These are phyloP conservation scores for Carex kokanica DNA, from an alignment of 176 grass and related monocot species.

Conservation along the genomic window DNA sequence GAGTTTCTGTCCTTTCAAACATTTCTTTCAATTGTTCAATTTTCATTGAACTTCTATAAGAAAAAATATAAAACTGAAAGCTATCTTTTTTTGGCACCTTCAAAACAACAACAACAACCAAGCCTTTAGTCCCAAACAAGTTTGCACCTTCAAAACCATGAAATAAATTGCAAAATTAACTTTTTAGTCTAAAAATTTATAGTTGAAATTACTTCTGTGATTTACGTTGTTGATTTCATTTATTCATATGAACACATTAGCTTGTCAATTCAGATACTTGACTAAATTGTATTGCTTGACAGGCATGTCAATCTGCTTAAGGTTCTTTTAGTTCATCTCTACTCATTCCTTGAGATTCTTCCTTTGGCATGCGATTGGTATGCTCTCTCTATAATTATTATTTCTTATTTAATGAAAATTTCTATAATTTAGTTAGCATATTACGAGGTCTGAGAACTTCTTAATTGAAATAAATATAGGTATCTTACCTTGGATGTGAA, in stretches of 20 bases:
- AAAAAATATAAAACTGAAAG: background rate
- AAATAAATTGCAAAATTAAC: background rate
- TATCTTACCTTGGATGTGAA: conserved; percentile 83
- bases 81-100: background rate
- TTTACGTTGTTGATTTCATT: background rate
- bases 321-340: conserved; percentile 77
- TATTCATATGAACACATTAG: background rate
- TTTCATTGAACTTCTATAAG: background rate
- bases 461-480: conserved; percentile 43
- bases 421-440: background rate
- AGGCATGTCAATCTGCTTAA: conserved; percentile 92
- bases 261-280: background rate
- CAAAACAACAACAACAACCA: too few species aligned
- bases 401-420: conserved; percentile 5
- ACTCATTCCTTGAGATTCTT: conserved; percentile 68
- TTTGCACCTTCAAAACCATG: background rate
- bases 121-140: too few species aligned
- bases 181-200: background rate
- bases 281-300: conserved; percentile 7
- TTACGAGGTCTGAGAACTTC: conserved; percentile 6
- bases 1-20: background rate
- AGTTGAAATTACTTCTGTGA: background rate
- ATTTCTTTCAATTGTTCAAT: background rate
- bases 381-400: conserved; percentile 18
- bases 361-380: conserved; percentile 88